phyloP scores from a whole-genome alignment of 225 moss, liverwort and hornwort genomes.

The Asterella californica region DNA sequence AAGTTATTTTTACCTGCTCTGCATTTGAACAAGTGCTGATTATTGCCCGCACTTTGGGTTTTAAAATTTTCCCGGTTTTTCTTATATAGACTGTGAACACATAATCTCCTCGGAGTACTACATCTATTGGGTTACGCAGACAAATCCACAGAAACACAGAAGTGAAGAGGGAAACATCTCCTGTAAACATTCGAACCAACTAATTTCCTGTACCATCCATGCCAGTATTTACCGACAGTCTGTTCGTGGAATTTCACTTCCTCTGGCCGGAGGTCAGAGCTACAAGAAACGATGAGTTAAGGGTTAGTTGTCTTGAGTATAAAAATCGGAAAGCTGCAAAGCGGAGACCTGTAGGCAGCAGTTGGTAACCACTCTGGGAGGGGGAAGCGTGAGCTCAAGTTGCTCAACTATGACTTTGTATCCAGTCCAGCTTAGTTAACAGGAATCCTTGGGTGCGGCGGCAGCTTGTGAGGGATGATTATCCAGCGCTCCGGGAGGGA shows the following conservation, averaged over 20 bases:
- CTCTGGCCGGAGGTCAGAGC: neutral
- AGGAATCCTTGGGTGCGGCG: conserved; percentile 8
- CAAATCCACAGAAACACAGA: neutral
- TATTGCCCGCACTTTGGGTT: neutral
- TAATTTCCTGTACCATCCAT: neutral
- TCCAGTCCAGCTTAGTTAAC: neutral
- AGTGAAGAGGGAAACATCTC: too few species aligned
- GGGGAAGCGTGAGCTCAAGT: neutral
- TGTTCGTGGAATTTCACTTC: neutral
- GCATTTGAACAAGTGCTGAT: neutral
- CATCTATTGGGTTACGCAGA: neutral
- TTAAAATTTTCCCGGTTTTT: too few species aligned
- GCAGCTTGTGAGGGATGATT: neutral
- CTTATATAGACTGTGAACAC: too few species aligned
- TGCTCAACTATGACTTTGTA: neutral
- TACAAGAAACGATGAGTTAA: neutral
- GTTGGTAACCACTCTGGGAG: neutral
- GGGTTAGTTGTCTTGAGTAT: neutral
- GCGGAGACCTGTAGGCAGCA: neutral
- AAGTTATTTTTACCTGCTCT: neutral
- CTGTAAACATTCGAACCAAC: neutral
- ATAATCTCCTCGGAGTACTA: neutral
- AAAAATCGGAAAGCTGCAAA: neutral
- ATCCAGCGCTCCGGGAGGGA: neutral
- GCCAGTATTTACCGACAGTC: neutral